Conservation (phyloP, 1,139 yeast genomes). For the Suhomyces coccinellae region DNA sequence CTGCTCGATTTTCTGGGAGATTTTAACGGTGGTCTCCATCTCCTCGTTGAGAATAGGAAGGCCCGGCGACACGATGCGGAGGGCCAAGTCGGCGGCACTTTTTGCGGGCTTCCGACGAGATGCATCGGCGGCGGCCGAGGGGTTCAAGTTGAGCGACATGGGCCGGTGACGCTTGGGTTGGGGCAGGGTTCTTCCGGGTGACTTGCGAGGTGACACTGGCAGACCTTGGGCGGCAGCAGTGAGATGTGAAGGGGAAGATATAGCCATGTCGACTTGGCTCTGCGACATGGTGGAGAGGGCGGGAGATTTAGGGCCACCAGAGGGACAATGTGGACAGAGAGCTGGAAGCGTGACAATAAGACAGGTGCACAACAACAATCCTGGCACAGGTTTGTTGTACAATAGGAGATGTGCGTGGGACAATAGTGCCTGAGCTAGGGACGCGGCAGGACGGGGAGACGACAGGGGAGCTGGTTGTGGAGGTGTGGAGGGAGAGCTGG, state of each 20-base stretch:
- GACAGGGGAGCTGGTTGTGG: not conserved
- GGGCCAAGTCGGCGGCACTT: constrained; percentile 28
- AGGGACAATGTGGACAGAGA: not conserved
- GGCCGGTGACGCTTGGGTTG: constrained; percentile 28
- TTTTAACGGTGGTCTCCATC: constrained; percentile 48
- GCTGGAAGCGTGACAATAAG: not conserved
- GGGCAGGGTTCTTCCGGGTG: constrained; percentile 7
- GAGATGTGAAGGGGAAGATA: constrained; percentile 10
- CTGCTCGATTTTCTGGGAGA: constrained; percentile 47
- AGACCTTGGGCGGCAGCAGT: constrained; percentile 1
- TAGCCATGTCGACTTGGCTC: constrained; percentile 21
- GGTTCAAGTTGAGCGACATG: constrained; percentile 21
- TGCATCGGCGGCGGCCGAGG: constrained; percentile 13
- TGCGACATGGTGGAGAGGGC: constrained; percentile 17
- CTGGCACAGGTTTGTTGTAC: not conserved
- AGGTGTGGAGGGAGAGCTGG: not conserved
- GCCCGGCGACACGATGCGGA: constrained; percentile 50
- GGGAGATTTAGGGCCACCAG: not conserved
- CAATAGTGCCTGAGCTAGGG: not conserved
- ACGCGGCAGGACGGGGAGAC: not conserved
- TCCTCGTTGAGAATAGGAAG: constrained; percentile 46
- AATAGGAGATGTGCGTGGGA: no score
- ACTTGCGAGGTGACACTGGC: constrained; percentile 4
- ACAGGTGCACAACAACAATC: not conserved
- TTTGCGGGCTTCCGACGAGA: constrained; percentile 1